Percentiles rank a stretch among this genome's conserved stretches.
phyloP scores from a whole-genome alignment of 371 early-diverging fungal species.

The Mortierella sp. region DNA sequence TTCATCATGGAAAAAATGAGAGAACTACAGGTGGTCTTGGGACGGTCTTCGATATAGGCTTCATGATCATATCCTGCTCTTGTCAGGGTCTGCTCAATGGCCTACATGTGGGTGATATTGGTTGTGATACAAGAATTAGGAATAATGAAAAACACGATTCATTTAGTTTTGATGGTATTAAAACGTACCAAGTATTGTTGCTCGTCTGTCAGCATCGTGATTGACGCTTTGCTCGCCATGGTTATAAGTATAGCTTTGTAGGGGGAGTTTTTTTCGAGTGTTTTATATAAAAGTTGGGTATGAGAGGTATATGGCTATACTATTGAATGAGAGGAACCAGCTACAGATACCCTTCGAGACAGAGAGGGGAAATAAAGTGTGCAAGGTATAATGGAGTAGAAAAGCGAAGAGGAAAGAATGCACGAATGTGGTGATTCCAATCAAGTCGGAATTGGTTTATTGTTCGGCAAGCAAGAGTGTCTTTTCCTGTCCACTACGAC shows the following conservation, averaged over 20 bases:
- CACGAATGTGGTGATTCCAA: too few relatives aligned
- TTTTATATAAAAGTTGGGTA: not conserved
- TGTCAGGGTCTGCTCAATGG: conserved; percentile 32
- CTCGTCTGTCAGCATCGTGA: conserved; percentile 22
- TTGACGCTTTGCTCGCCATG: conserved; percentile 12
- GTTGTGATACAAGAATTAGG: not conserved
- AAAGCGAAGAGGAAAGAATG: too few relatives aligned
- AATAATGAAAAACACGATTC: not conserved
- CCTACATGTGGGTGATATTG: conserved; percentile 9
- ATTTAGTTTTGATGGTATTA: not conserved
- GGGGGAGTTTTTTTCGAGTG: not conserved
- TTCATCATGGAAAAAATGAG: conserved; percentile 26
- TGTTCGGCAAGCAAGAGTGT: too few relatives aligned
- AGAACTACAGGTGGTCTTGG: conserved; percentile 31
- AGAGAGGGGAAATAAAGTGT: too few relatives aligned
- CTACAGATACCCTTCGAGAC: too few relatives aligned
- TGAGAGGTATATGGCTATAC: too few relatives aligned
- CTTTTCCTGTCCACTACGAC: too few relatives aligned
- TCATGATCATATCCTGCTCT: conserved; percentile 53
- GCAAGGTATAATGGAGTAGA: too few relatives aligned
- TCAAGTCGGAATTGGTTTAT: too few relatives aligned
- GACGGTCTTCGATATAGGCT: conserved; percentile 40
- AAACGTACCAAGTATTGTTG: conserved; percentile 38
- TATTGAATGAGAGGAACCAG: too few relatives aligned
- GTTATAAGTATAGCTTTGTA: not conserved